Evolutionary conservation across 2,329 filamentous ascomycete species (phyloP).

Genomic region (Alternaria angustiovoidea): DNA sequence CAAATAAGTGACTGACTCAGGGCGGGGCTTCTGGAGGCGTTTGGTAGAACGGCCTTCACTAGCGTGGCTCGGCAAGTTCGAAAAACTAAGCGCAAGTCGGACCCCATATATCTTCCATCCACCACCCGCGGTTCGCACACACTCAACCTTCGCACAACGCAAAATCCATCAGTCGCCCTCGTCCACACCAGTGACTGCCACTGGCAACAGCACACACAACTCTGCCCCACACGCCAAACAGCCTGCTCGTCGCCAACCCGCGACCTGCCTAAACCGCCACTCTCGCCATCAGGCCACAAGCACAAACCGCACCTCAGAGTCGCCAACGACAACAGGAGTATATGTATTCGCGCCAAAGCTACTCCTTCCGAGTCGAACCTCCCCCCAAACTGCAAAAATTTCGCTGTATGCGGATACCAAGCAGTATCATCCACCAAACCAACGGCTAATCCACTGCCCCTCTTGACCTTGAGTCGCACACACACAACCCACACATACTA

Average conservation of each 20-base stretch:
- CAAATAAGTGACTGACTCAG: neutral
- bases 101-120: slow-evolving; percentile 27
- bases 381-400: slow-evolving; percentile 96
- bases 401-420: slow-evolving; percentile 94
- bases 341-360: slow-evolving; percentile 99
- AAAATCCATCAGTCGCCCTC: slow-evolving; percentile 31
- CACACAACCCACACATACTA: slow-evolving; percentile 39
- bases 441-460: slow-evolving; percentile 78
- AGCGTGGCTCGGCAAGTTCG: slow-evolving; percentile 26
- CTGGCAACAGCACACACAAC: slow-evolving; percentile 22
- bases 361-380: slow-evolving; percentile 92
- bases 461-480: slow-evolving; percentile 50
- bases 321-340: slow-evolving; percentile 66
- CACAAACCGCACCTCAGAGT: slow-evolving; percentile 42
- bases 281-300: slow-evolving; percentile 36
- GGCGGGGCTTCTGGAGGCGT: slow-evolving; percentile 12
- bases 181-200: slow-evolving; percentile 30
- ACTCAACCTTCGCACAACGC: slow-evolving; percentile 28
- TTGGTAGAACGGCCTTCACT: slow-evolving; percentile 10
- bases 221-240: neutral
- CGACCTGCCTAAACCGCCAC: slow-evolving; percentile 48
- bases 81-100: slow-evolving; percentile 21
- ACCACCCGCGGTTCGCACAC: slow-evolving; percentile 26
- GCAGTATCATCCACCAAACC: slow-evolving; percentile 86
- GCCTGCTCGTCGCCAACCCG: slow-evolving; percentile 34